Conservation (phyloP, 2,329 filamentous ascomycete species). For the Monilinia fructicola region DNA sequence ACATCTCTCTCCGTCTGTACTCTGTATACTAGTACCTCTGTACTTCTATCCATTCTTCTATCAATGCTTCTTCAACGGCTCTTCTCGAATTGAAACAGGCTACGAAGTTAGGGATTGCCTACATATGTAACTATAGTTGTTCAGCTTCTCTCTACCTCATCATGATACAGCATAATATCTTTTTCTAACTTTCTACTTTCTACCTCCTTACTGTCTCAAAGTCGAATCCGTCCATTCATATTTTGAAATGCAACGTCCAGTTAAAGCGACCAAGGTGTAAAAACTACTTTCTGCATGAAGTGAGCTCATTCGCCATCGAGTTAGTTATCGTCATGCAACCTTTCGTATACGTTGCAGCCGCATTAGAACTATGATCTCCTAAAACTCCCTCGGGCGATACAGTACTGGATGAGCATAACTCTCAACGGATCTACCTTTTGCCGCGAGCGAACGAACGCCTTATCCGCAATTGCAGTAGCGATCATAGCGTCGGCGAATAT, state of each 20-base stretch:
- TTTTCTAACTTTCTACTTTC: too few species aligned
- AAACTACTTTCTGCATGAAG: neutral
- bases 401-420: neutral
- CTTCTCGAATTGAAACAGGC: neutral
- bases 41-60: neutral
- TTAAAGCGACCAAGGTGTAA: neutral
- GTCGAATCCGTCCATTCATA: neutral
- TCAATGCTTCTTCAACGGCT: neutral
- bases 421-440: neutral
- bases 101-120: neutral
- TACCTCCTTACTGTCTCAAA: neutral
- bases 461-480: neutral
- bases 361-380: too few species aligned
- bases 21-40: neutral
- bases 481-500: constrained; percentile 11
- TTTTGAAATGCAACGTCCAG: neutral
- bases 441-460: neutral
- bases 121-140: neutral
- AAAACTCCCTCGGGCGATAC: neutral
- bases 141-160: neutral
- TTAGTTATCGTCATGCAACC: neutral
- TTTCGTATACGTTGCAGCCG: too few species aligned
- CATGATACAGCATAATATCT: neutral
- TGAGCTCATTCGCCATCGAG: neutral
- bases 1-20: neutral